Base-by-base conservation (phyloP, 208 protist genomes). In the Naegleria lovaniensis region DNA sequence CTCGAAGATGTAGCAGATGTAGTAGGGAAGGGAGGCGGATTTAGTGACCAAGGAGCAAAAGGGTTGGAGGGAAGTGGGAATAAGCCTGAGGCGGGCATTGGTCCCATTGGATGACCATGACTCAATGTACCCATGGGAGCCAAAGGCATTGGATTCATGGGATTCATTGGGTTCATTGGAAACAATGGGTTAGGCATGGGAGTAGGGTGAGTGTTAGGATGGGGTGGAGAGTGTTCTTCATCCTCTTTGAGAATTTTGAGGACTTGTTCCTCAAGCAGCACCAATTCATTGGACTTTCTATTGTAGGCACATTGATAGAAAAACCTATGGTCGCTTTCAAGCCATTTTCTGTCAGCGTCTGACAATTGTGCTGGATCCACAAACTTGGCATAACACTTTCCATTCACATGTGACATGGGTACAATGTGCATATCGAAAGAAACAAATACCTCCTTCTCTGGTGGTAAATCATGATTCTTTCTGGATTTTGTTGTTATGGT, bases 281-380 rank as follows among this genome's bases (percentile, higher is more conserved):
- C 51, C 41, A 88, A 5, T 58, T 88, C 85, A 19, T 11, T 39
- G 25, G 29, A 58, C 5, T 29, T 13, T 48, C 85, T 48, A 58
- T 88, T 88, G 41, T 36, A 88, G 29, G 41, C 85, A 88, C n/a
- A 88, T 58, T 58, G 85, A 19, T 36, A 88, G n/a, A 88, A 88
- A 29, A 58, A 88, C 1, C 55, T 40, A 33, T 88, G 0, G 9
- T 88, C n/a, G 15, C 25, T 11, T 19, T 58, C 33, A 33, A 85
- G 36, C 83, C 83, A 85, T 85, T 85, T 85, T 29, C 41, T 85
- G 0, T 85, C 11, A 1, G 39, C 2, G 33, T 15, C 43, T 13
- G 5, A 7, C 38, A 29, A 19, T 39, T 88, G 13, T 38, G 22
- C 25, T 13, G 22, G 39, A 19, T 88, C 85, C n/a, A 58, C 4